Evolutionary conservation across 768 basidiomycete species (phyloP).

Genomic region (Rubroboletus pulcherrimus): DNA sequence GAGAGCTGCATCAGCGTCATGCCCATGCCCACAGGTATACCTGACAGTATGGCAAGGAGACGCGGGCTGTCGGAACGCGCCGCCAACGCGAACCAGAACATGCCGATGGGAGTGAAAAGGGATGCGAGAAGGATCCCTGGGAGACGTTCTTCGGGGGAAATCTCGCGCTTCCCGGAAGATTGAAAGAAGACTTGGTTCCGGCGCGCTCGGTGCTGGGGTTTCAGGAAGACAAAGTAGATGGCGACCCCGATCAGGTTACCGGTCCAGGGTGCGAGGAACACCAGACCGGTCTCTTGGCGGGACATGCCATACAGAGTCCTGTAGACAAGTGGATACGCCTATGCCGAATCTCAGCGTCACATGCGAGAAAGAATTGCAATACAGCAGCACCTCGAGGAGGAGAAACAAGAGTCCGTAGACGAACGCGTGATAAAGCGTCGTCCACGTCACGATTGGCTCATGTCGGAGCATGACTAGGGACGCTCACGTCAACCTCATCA

Average conservation of each 20-base stretch:
- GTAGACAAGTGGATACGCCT: constrained; percentile 26
- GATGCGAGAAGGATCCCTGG: constrained; percentile 25
- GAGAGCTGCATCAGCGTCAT: constrained; percentile 29
- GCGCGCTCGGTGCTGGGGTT: constrained; percentile 17
- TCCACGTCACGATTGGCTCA: constrained; percentile 28
- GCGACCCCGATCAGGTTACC: constrained; percentile 27
- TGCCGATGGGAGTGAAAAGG: constrained; percentile 26
- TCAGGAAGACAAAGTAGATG: constrained; percentile 25
- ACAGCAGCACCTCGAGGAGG: constrained; percentile 22
- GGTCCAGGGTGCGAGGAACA: constrained; percentile 25
- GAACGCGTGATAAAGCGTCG: constrained; percentile 27
- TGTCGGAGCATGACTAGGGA: constrained; percentile 21
- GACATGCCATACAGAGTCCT: constrained; percentile 21
- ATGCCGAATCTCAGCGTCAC: background rate
- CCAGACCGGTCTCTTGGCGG: constrained; percentile 20
- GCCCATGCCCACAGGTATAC: constrained; percentile 27
- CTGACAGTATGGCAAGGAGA: constrained; percentile 18
- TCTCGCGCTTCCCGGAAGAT: constrained; percentile 21
- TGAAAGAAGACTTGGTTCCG: constrained; percentile 13
- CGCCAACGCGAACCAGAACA: constrained; percentile 27
- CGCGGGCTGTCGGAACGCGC: constrained; percentile 13
- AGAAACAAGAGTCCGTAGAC: constrained; percentile 28
- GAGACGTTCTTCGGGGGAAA: constrained; percentile 27
- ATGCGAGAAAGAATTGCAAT: background rate
- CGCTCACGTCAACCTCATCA: background rate